A percentile compares a stretch with the other conserved stretches of the same genome.
phyloP scores from a whole-genome alignment of 352 stramenopile genomes.

The Pythium apleroticum region DNA sequence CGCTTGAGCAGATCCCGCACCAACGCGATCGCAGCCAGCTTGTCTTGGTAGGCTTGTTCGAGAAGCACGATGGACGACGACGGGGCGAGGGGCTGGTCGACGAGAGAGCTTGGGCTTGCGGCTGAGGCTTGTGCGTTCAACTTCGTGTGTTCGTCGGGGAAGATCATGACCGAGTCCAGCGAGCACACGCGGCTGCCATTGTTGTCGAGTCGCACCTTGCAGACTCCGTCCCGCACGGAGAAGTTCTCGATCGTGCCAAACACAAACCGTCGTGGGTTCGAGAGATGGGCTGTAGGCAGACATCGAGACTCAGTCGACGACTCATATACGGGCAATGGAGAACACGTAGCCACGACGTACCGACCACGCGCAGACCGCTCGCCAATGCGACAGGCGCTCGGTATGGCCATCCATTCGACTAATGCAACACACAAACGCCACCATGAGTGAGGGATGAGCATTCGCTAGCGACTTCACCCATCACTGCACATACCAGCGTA shows the following conservation, averaged over 20 bases:
- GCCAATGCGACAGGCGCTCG: constrained; percentile 6
- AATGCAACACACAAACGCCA: not conserved
- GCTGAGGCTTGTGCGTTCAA: not conserved
- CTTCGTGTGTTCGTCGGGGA: constrained; percentile 9
- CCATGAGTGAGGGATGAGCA: too few relatives aligned
- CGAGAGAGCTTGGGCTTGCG: not conserved
- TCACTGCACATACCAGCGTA: constrained; percentile 6
- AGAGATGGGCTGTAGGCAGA: constrained; percentile 36
- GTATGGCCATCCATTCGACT: constrained; percentile 23
- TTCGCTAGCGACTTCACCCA: not conserved
- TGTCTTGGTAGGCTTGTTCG: constrained; percentile 34
- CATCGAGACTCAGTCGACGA: not conserved
- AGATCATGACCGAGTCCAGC: constrained; percentile 59
- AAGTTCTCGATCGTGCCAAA: constrained; percentile 38
- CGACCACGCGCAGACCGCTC: constrained; percentile 17
- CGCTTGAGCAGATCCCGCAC: constrained; percentile 70
- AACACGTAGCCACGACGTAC: constrained; percentile 10
- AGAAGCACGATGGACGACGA: constrained; percentile 2
- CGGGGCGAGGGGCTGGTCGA: not conserved
- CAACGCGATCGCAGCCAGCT: constrained; percentile 39
- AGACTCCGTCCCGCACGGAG: constrained; percentile 29
- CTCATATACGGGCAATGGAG: not conserved
- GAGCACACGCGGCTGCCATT: constrained; percentile 38
- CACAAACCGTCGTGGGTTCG: constrained; percentile 39
- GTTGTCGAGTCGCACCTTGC: constrained; percentile 30